These are phyloP conservation scores for Furcasterigmium furcatum DNA, from an alignment of 2,329 filamentous ascomycete genomes.

Conservation along the genomic window DNA sequence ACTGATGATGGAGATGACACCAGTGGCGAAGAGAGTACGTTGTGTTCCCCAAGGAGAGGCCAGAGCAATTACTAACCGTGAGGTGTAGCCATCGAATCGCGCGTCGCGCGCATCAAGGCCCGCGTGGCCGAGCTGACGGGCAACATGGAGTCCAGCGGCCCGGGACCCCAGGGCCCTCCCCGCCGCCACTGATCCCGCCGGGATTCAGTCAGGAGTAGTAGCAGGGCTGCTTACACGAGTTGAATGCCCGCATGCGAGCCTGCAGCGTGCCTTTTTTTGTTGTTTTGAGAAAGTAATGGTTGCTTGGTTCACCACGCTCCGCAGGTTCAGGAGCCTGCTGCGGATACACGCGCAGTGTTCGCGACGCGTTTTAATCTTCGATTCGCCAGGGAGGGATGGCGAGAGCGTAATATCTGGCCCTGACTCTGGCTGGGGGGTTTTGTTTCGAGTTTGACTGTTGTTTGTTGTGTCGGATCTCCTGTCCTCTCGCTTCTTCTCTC, in stretches of 20 bases:
- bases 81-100: slow-evolving; percentile 87
- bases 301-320: background rate
- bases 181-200: slow-evolving; percentile 4
- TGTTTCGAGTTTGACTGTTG: no score
- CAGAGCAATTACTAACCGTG: background rate
- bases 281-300: background rate
- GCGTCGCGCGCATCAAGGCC: slow-evolving; percentile 96
- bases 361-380: no score
- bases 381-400: background rate
- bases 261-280: background rate
- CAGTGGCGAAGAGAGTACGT: slow-evolving; percentile 93
- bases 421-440: no score
- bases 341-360: background rate
- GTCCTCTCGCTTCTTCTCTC: background rate
- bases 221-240: background rate
- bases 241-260: background rate
- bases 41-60: no score
- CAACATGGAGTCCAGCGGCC: slow-evolving; percentile 62
- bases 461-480: background rate
- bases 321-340: background rate
- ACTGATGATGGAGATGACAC: slow-evolving; percentile 77
- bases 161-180: slow-evolving; percentile 29
- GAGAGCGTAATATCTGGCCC: background rate
- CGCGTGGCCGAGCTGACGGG: slow-evolving; percentile 91
- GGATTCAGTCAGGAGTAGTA: background rate